Percentiles rank a stretch among this genome's conserved stretches.
These are phyloP conservation scores for Geum urbanum DNA, from an alignment of 306 rosid genomes.

Conservation along the genomic window DNA sequence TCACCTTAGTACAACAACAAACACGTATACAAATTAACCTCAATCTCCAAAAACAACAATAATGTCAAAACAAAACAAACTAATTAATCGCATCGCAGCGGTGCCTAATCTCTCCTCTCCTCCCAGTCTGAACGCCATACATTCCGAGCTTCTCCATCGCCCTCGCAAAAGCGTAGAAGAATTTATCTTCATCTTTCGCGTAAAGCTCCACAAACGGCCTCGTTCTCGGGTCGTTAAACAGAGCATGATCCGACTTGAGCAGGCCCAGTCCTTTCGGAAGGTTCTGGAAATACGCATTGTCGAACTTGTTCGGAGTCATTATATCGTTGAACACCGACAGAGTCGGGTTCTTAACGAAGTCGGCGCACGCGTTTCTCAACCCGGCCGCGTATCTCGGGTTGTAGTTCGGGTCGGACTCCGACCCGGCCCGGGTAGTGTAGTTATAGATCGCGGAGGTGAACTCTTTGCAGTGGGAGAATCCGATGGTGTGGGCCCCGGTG, in stretches of 20 bases:
- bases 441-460: conserved; percentile 43
- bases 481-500: conserved; percentile 81
- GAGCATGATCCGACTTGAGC: conserved; percentile 64
- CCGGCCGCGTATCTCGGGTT: conserved; percentile 61
- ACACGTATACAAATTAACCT: conserved; percentile 24
- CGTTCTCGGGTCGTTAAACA: conserved; percentile 49
- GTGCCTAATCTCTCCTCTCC: conserved; percentile 74
- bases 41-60: neutral
- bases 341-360: conserved; percentile 50
- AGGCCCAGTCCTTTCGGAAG: conserved; percentile 65
- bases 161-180: conserved; percentile 53
- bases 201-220: conserved; percentile 51
- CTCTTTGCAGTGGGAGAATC: conserved; percentile 70
- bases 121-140: conserved; percentile 52
- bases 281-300: conserved; percentile 72
- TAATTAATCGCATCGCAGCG: conserved; percentile 77
- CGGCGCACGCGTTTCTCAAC: conserved; percentile 51
- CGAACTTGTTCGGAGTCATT: conserved; percentile 85
- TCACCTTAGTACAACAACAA: neutral
- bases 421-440: conserved; percentile 14
- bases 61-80: neutral
- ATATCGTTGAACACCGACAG: conserved; percentile 76
- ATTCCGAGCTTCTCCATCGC: conserved; percentile 80
- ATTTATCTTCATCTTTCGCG: conserved; percentile 45
- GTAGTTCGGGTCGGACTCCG: conserved; percentile 35